Evolutionary conservation across 768 basidiomycete species (phyloP).

Genomic region (Lactarius hatsudake): DNA sequence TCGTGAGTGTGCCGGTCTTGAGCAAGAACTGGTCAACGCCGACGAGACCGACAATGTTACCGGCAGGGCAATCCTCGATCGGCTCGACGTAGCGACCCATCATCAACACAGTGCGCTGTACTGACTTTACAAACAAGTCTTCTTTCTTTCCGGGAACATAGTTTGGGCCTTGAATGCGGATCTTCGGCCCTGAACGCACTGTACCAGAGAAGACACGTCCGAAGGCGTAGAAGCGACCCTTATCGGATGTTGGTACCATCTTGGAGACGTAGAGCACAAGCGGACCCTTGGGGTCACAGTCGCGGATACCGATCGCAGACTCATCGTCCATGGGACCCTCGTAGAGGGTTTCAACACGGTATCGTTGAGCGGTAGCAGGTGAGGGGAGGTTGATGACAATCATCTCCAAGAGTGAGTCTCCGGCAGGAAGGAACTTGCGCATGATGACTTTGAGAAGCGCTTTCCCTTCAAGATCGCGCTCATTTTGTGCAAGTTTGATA

Average conservation of each 20-base stretch:
- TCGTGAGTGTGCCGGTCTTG: slow-evolving; percentile 97
- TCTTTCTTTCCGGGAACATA: slow-evolving; percentile 99
- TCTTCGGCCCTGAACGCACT: slow-evolving; percentile 94
- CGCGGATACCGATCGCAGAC: slow-evolving; percentile 96
- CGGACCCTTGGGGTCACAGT: slow-evolving; percentile 95
- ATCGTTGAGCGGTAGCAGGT: slow-evolving; percentile 93
- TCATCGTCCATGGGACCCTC: slow-evolving; percentile 99
- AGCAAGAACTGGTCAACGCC: slow-evolving; percentile 99
- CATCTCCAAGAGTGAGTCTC: slow-evolving; percentile 99
- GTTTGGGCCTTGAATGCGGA: slow-evolving; percentile 99
- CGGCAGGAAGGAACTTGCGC: slow-evolving; percentile 99
- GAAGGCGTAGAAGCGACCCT: slow-evolving; percentile 99
- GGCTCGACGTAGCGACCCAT: slow-evolving; percentile 99
- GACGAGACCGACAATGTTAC: slow-evolving; percentile 98
- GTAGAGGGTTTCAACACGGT: slow-evolving; percentile 99
- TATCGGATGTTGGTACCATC: slow-evolving; percentile 99
- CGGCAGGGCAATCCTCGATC: slow-evolving; percentile 98
- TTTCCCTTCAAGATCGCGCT: slow-evolving; percentile 94
- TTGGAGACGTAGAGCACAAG: slow-evolving; percentile 98
- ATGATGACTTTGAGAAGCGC: slow-evolving; percentile 94
- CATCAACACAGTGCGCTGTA: slow-evolving; percentile 99
- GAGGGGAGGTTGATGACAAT: slow-evolving; percentile 99
- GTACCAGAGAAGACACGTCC: slow-evolving; percentile 99
- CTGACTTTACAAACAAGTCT: slow-evolving; percentile 94
- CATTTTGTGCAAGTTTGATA: slow-evolving; percentile 82